Conservation (phyloP, 2,329 filamentous ascomycete genomes). For the Aspergillus pseudotamarii region DNA sequence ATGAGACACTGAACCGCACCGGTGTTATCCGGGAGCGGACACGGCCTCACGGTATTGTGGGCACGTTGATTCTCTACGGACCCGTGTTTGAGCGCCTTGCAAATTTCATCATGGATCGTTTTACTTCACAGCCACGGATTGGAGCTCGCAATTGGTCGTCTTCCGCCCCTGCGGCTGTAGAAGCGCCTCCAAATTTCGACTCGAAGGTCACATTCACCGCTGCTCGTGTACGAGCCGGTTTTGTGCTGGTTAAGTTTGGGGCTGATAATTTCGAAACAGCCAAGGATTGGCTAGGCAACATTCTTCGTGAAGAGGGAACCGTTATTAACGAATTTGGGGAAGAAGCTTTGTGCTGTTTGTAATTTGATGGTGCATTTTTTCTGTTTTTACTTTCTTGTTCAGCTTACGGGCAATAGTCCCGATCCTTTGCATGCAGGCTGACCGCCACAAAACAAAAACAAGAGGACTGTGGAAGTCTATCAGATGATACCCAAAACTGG, state of each 20-base stretch:
- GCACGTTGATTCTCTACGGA: slow-evolving; percentile 82
- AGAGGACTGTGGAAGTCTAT: background rate
- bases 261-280: slow-evolving; percentile 79
- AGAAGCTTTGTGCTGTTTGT: slow-evolving; percentile 75
- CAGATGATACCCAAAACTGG: slow-evolving; percentile 4
- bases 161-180: slow-evolving; percentile 25
- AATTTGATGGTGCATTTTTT: slow-evolving; percentile 5
- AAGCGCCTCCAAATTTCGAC: slow-evolving; percentile 42
- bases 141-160: slow-evolving; percentile 74
- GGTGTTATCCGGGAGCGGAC: slow-evolving; percentile 59
- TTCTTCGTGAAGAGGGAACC: slow-evolving; percentile 75
- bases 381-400: background rate
- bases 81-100: slow-evolving; percentile 67
- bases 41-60: slow-evolving; percentile 75
- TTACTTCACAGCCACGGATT: slow-evolving; percentile 75
- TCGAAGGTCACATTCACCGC: slow-evolving; percentile 76
- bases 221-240: slow-evolving; percentile 72
- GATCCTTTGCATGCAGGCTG: background rate
- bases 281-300: slow-evolving; percentile 74
- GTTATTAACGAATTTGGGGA: slow-evolving; percentile 74
- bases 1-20: slow-evolving; percentile 19
- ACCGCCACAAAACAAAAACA: background rate
- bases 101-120: slow-evolving; percentile 77
- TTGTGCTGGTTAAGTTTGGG: slow-evolving; percentile 89
- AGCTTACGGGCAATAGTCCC: background rate